phyloP scores from a whole-genome alignment of 2,329 filamentous ascomycete genomes.

The Trichophyton verrucosum region DNA sequence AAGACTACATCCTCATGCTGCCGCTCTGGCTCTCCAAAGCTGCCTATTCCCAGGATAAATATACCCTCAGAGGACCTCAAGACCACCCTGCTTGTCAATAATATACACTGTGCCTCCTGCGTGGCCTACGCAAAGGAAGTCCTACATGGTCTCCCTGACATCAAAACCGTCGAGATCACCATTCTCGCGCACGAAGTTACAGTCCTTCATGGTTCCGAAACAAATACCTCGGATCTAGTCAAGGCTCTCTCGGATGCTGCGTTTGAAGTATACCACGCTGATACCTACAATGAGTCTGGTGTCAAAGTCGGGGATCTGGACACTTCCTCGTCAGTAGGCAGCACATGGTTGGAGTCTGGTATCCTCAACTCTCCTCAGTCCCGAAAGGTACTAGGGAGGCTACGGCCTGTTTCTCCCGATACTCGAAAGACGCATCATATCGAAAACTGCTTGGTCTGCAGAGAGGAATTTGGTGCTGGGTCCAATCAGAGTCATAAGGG shows the following conservation, averaged over 20 bases:
- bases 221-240: slow-evolving; percentile 24
- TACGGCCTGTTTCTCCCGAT: slow-evolving; percentile 13
- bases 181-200: slow-evolving; percentile 34
- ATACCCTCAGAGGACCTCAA: slow-evolving; percentile 9
- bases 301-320: slow-evolving; percentile 25
- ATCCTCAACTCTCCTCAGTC: slow-evolving; percentile 14
- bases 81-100: slow-evolving; percentile 35
- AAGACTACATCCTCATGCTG: not conserved
- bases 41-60: not conserved
- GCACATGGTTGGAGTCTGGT: slow-evolving; percentile 20
- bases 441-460: slow-evolving; percentile 41
- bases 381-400: not conserved
- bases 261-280: slow-evolving; percentile 37
- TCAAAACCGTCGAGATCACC: slow-evolving; percentile 30
- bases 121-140: slow-evolving; percentile 35
- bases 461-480: slow-evolving; percentile 26
- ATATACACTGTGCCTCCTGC: slow-evolving; percentile 39
- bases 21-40: not conserved
- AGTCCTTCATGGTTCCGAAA: slow-evolving; percentile 26
- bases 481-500: not conserved
- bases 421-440: slow-evolving; percentile 29
- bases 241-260: slow-evolving; percentile 32
- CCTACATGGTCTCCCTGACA: slow-evolving; percentile 26
- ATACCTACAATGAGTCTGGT: slow-evolving; percentile 26
- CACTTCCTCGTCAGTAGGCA: slow-evolving; percentile 16